Base-by-base conservation (phyloP, 1,284 basidiomycete genomes). In the Rhizoctonia solani region DNA sequence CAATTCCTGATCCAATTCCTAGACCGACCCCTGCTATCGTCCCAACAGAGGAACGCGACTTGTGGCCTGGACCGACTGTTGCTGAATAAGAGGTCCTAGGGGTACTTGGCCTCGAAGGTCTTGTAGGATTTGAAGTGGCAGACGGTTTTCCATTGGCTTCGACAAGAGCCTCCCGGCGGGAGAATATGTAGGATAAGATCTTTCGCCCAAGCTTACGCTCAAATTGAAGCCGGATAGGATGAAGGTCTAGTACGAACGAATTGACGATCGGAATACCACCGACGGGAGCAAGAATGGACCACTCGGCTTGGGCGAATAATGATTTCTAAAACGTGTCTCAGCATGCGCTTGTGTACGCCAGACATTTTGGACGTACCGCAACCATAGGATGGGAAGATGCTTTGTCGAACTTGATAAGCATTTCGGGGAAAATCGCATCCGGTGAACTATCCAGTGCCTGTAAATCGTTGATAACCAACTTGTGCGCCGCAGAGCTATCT, bases 221-320 rank as follows among this genome's bases (percentile, higher is more conserved):
- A 54, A 97, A 82, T 73, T 95, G 92, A 16, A 98, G 81, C 53
- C 90, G 87, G 73, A 98, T 84, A 0, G 95, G 95, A 76, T 97
- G 92, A 59, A 97, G 79, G 50, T 87, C 85, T 52, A 97, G 78
- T 70, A 91, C 86, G 73, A 97, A 93, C 30, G 85, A 82, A 76
- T 94, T 89, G 74, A 95, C 89, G 71, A 98, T 94, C 6, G 89
- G 85, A 72, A 99, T 98, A 9, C 95, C 96, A 25, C 94, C 96
- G 3, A 98, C 93, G 1, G 95, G 91, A 0, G 93, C 86, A n/a
- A 93, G 80, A 21, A 91, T 84, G 3, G 83, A 86, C 92, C 92
- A 94, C 68, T 87, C 83, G 5, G 88, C 87, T 4, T 85, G 76
- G n/a, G 88, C 79, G 75, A 92, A 90, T 23, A 88, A 75, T 9